A percentile compares a stretch with the other conserved stretches of the same genome.
Evolutionary conservation across 495 filamentous ascomycete species (phyloP).

Genomic region (Penicillium macrosclerotiorum): DNA sequence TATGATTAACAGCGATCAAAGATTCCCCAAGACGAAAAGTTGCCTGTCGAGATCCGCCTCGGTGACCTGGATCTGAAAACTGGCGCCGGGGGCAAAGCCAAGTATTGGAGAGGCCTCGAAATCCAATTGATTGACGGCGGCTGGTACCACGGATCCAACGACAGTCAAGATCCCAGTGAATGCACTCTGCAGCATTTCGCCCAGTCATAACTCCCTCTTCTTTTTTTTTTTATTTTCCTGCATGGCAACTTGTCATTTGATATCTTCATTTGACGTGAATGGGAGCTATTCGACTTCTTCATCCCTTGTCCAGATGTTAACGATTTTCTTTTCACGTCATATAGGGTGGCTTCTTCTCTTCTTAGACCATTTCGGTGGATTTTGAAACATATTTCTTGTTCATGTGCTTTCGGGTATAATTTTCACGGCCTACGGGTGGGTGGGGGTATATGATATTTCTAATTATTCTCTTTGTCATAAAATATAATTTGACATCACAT

Average conservation of each 20-base stretch:
- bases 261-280: too few species aligned
- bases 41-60: slow-evolving; percentile 65
- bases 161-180: slow-evolving; percentile 24
- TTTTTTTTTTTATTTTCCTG: not conserved
- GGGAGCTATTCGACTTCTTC: too few species aligned
- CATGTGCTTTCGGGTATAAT: too few species aligned
- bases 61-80: slow-evolving; percentile 90
- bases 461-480: too few species aligned
- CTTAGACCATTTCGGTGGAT: too few species aligned
- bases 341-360: too few species aligned
- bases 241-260: not conserved
- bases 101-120: slow-evolving; percentile 72
- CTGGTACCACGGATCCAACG: slow-evolving; percentile 62
- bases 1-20: slow-evolving; percentile 6
- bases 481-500: not conserved
- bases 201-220: not conserved
- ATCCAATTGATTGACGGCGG: slow-evolving; percentile 60
- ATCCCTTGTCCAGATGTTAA: too few species aligned
- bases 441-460: too few species aligned
- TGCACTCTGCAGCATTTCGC: slow-evolving; percentile 26
- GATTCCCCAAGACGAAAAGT: slow-evolving; percentile 30
- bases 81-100: slow-evolving; percentile 60
- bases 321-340: too few species aligned
- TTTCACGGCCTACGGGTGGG: too few species aligned
- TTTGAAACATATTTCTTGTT: too few species aligned